A percentile compares a stretch with the other conserved stretches of the same genome.
Evolutionary conservation across 345 rosid species (phyloP).

Genomic region (Syzygium jambos): DNA sequence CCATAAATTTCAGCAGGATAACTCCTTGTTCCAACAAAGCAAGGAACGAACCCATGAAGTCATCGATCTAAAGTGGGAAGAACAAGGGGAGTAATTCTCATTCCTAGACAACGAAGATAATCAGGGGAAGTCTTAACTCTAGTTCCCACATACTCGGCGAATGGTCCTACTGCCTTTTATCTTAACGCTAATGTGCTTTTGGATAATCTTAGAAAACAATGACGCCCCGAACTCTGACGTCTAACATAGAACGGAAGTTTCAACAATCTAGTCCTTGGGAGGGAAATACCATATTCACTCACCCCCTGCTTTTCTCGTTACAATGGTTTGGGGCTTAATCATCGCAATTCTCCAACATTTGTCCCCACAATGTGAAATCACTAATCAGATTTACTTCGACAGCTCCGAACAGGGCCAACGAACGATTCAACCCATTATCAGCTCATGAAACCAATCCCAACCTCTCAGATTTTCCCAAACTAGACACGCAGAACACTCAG

Average conservation of each 20-base stretch:
- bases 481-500: background rate
- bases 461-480: background rate
- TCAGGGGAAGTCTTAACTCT: background rate
- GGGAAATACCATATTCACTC: background rate
- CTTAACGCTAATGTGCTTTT: background rate
- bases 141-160: background rate
- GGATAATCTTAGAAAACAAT: background rate
- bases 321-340: background rate
- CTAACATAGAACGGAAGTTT: background rate
- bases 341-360: background rate
- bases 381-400: background rate
- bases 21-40: background rate
- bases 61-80: background rate
- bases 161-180: background rate
- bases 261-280: background rate
- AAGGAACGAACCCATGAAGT: background rate
- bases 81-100: background rate
- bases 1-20: background rate
- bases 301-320: background rate
- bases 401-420: background rate
- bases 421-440: background rate
- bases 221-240: background rate
- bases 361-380: background rate
- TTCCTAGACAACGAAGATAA: background rate
- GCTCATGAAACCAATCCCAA: background rate